Percentiles rank a stretch among this genome's conserved stretches.
phyloP scores from a whole-genome alignment of 306 rosid species.

The Cyamopsis tetragonoloba region DNA sequence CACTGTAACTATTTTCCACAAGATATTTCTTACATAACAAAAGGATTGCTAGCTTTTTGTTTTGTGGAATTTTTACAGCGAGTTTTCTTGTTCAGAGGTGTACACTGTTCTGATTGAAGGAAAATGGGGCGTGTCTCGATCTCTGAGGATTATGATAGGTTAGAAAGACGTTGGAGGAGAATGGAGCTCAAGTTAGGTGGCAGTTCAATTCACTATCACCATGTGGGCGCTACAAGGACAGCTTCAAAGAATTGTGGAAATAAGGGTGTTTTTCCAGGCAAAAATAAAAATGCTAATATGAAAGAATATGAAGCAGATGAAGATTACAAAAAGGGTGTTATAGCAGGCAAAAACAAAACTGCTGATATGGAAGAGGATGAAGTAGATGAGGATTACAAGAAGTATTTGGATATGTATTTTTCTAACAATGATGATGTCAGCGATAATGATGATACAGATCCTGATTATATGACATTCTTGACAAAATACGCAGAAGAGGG shows the following conservation, averaged over 20 bases:
- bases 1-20: neutral
- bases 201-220: neutral
- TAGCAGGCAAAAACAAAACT: neutral
- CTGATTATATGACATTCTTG: constrained; percentile 30
- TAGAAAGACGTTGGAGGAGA: constrained; percentile 50
- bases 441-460: constrained; percentile 26
- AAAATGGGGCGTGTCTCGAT: constrained; percentile 12
- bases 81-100: neutral
- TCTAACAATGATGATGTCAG: constrained; percentile 3
- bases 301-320: constrained; percentile 12
- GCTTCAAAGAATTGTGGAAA: neutral
- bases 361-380: constrained; percentile 16
- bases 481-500: constrained; percentile 34
- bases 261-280: neutral
- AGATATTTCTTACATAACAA: neutral
- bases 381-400: neutral
- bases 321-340: neutral
- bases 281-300: neutral
- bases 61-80: neutral
- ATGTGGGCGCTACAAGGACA: constrained; percentile 1
- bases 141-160: constrained; percentile 3
- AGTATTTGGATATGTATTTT: neutral
- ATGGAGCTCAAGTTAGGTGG: constrained; percentile 4
- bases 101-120: neutral
- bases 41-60: neutral